Base-by-base conservation (phyloP, 257 asterid species). In the Rubia yunnanensis region DNA sequence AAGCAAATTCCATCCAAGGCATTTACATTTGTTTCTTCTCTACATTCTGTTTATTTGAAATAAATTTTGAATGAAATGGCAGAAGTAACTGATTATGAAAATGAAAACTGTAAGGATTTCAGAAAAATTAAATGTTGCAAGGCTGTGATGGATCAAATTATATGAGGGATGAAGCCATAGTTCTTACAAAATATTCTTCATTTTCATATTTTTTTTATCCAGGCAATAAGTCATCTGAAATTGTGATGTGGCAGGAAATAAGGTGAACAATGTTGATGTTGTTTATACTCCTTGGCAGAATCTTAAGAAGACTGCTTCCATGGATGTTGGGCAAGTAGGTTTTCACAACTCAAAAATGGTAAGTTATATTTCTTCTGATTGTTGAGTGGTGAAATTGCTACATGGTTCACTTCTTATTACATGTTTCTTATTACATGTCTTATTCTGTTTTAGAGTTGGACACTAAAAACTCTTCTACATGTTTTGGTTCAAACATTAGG, bases 261-360 rank as follows among this genome's bases (percentile, higher is more conserved):
- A 94, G 81, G 84, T 82, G 62, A 94, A 94, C 79, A 90, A 88
- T 66, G 72, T 94, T 22, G 99, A 94, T 81, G 91, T 94, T 71
- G 99, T 94, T 74, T 94, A 94, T 83, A 94, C 99, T 53, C 96
- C 97, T 7, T 94, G 99, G 99, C 92, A 82, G 70, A 94, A 90
- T 80, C 96, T 94, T 36, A 94, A 89, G 84, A 94, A 94, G 82
- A 85, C 95, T 64, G 84, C 97, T 44, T 88, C 99, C 66, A 94
- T 94, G 99, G 99, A 94, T 78, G 96, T 94, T 59, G 99, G 99
- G 64, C 99, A 94, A 94, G 96, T 94, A 77, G 92, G 97, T 71
- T 94, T 94, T 75, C 79, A 88, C 80, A 90, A 80, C 72, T 74
- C 97, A 27, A 94, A 88, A 79, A 82, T 83, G 96, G 99, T 90